These are phyloP conservation scores for Annona cherimola DNA, from an alignment of 164 flowering plant species.

Conservation along the genomic window DNA sequence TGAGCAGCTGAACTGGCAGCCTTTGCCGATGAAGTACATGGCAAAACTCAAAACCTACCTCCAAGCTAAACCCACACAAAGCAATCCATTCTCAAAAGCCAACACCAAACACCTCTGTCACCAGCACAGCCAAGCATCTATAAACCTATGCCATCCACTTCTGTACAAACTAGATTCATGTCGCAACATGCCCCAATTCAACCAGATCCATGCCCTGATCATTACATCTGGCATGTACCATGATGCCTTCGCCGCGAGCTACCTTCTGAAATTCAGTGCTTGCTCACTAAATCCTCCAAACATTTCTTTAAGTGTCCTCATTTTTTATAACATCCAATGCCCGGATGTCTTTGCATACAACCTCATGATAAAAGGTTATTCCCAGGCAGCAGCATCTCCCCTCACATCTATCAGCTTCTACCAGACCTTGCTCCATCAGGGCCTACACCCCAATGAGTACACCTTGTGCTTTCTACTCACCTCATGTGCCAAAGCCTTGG, in stretches of 20 bases:
- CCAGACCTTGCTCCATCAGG: conserved; percentile 11
- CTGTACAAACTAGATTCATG: conserved; percentile 18
- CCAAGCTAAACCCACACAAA: neutral
- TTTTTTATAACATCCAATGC: conserved; percentile 15
- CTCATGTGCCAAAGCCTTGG: conserved; percentile 12
- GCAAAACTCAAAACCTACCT: neutral
- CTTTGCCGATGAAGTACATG: neutral
- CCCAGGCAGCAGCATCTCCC: conserved; percentile 9
- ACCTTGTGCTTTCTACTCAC: conserved; percentile 23
- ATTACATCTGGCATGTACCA: conserved; percentile 11
- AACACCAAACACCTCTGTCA: neutral
- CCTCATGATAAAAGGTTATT: conserved; percentile 13
- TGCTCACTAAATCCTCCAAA: conserved; percentile 7
- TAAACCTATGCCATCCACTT: conserved; percentile 16
- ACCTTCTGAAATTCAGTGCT: conserved; percentile 13
- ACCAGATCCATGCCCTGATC: conserved; percentile 21
- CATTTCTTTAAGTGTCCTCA: conserved; percentile 8
- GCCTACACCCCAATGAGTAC: conserved; percentile 21
- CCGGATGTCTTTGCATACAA: conserved; percentile 22
- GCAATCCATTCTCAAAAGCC: neutral
- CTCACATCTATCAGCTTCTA: conserved; percentile 9
- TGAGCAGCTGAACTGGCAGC: too few relatives aligned
- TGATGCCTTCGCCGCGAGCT: conserved; percentile 14
- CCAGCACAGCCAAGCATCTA: conserved; percentile 1
- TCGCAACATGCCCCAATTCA: conserved; percentile 12